phyloP scores from a whole-genome alignment of 371 early-diverging fungal genomes.

The Coemansia sp. region DNA sequence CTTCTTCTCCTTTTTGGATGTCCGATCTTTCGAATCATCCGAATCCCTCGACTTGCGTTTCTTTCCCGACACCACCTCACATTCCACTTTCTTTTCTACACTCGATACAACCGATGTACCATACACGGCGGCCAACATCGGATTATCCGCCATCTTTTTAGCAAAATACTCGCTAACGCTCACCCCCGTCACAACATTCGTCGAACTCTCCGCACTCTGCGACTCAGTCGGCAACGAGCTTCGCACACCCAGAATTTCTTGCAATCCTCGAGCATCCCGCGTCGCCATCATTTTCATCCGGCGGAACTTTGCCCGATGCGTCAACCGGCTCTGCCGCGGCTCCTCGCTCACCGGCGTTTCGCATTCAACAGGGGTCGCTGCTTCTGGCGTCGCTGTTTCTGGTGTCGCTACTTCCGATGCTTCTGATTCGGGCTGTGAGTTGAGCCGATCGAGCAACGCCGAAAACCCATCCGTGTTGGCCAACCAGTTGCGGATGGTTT shows the following conservation, averaged over 20 bases:
- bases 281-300: conserved; percentile 58
- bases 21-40: conserved; percentile 2
- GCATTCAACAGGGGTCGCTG: conserved; percentile 13
- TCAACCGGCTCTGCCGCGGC: conserved; percentile 15
- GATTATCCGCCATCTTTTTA: conserved; percentile 32
- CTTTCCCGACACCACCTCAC: not conserved
- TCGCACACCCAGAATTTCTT: conserved; percentile 57
- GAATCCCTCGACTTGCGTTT: conserved; percentile 4
- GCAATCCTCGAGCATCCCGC: conserved; percentile 51
- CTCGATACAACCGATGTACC: conserved; percentile 8
- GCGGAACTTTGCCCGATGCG: conserved; percentile 60
- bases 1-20: conserved; percentile 44
- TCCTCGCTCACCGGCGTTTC: not conserved
- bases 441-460: conserved; percentile 76
- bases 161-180: conserved; percentile 51
- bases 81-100: conserved; percentile 1
- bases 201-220: not conserved
- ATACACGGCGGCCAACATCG: conserved; percentile 41
- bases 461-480: conserved; percentile 85
- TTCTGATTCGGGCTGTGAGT: conserved; percentile 15
- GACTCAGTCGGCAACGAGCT: not conserved
- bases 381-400: conserved; percentile 8
- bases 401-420: conserved; percentile 1
- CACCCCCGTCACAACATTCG: conserved; percentile 30
- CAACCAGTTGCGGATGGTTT: conserved; percentile 90